These are phyloP conservation scores for Telopea speciosissima DNA, from an alignment of 177 flowering plant species.

Conservation along the genomic window DNA sequence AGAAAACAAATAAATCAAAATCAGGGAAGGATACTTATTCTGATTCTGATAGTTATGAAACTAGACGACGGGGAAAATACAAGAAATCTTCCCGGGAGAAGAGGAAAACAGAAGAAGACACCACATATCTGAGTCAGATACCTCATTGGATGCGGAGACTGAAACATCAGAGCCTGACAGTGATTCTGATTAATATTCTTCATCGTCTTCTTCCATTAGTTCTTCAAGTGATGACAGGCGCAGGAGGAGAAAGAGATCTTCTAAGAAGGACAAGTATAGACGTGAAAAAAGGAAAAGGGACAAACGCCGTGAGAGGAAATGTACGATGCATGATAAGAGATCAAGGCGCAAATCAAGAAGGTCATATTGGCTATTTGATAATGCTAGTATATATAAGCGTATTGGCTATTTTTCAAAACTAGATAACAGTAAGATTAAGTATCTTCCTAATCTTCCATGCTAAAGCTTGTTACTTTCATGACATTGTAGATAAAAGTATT, in stretches of 20 bases:
- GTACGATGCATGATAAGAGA: conserved; percentile 54
- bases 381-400: background rate
- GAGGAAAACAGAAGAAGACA: conserved; percentile 50
- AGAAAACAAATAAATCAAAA: conserved; percentile 39
- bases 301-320: conserved; percentile 52
- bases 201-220: conserved; percentile 62
- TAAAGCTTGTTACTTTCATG: background rate
- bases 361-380: conserved; percentile 18
- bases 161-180: conserved; percentile 61
- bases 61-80: conserved; percentile 41
- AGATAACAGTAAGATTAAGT: background rate
- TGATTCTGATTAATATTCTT: conserved; percentile 47
- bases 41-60: conserved; percentile 40
- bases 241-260: conserved; percentile 63
- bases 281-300: conserved; percentile 51
- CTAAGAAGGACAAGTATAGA: conserved; percentile 50
- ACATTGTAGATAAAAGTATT: background rate
- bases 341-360: conserved; percentile 71
- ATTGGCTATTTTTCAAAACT: background rate
- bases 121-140: conserved; percentile 61
- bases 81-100: conserved; percentile 60
- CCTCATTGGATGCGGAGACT: conserved; percentile 57
- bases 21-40: conserved; percentile 38
- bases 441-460: background rate
- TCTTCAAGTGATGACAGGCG: conserved; percentile 80